Evolutionary conservation across 306 rosid species (phyloP).

Genomic region (Carpinus viminea): DNA sequence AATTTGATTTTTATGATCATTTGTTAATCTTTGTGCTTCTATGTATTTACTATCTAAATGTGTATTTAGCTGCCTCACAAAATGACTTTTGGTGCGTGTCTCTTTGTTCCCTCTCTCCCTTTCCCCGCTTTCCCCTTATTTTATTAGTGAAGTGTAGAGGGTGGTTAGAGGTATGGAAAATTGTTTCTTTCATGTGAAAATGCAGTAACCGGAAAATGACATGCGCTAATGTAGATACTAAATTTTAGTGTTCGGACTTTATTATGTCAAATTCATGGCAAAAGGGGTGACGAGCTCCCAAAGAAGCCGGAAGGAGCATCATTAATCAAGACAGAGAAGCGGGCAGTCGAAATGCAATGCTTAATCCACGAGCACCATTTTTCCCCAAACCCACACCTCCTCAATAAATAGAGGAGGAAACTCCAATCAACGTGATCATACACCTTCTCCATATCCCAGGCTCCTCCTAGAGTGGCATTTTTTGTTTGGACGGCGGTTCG

Average conservation of each 20-base stretch:
- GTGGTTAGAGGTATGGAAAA: neutral
- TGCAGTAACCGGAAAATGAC: neutral
- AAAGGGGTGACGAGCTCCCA: neutral
- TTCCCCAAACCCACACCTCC: too few species aligned
- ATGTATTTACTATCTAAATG: neutral
- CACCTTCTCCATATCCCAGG: too few species aligned
- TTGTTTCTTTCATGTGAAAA: neutral
- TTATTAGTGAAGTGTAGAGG: neutral
- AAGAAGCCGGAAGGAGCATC: too few species aligned
- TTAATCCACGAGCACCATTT: too few species aligned
- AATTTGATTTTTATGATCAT: neutral
- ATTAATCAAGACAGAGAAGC: too few species aligned
- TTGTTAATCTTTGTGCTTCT: constrained; percentile 7
- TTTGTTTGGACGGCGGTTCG: too few species aligned
- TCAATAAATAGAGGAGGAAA: too few species aligned
- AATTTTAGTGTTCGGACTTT: neutral
- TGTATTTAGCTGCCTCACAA: neutral
- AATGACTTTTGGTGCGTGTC: neutral
- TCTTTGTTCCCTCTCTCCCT: neutral
- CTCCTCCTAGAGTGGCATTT: too few species aligned
- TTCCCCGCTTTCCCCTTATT: neutral
- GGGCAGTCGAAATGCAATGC: too few species aligned
- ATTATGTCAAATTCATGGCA: neutral
- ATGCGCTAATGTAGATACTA: neutral
- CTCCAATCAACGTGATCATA: too few species aligned